Evolutionary conservation across 1,284 basidiomycete species (phyloP).

Genomic region (Cryptococcus sp.): DNA sequence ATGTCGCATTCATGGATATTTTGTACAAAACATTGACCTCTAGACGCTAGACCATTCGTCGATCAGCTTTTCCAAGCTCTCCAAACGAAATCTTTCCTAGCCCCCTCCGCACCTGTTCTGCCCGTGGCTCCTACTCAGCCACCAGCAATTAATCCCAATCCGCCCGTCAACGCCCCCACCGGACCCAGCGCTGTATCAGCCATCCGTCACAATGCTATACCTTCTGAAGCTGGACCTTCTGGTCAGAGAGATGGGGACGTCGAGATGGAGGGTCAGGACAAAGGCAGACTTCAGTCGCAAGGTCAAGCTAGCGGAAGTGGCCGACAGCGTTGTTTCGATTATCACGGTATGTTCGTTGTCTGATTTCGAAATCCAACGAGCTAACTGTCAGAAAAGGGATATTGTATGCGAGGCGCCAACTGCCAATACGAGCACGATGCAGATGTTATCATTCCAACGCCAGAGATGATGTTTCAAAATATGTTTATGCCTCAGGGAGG

Average conservation of each 20-base stretch:
- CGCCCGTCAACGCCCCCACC: background rate
- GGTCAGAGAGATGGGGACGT: slow-evolving; percentile 16
- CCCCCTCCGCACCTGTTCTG: slow-evolving; percentile 18
- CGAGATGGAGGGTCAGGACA: slow-evolving; percentile 17
- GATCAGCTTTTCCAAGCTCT: slow-evolving; percentile 77
- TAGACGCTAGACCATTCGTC: slow-evolving; percentile 74
- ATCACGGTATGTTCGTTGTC: slow-evolving; percentile 65
- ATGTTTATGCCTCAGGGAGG: slow-evolving; percentile 24
- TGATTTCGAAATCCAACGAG: background rate
- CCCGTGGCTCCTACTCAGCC: slow-evolving; percentile 41
- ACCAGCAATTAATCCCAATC: slow-evolving; percentile 62
- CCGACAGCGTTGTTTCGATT: slow-evolving; percentile 64
- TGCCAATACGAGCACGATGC: slow-evolving; percentile 91
- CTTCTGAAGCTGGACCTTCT: slow-evolving; percentile 24
- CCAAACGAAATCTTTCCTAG: slow-evolving; percentile 71
- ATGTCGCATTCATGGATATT: slow-evolving; percentile 17
- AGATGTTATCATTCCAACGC: slow-evolving; percentile 45
- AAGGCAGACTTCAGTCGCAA: background rate
- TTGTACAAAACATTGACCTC: background rate
- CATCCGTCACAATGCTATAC: slow-evolving; percentile 8
- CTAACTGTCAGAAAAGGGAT: slow-evolving; percentile 66
- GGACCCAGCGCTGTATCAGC: slow-evolving; percentile 23
- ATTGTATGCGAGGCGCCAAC: slow-evolving; percentile 79
- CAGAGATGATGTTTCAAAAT: slow-evolving; percentile 49
- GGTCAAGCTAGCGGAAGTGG: slow-evolving; percentile 5